Base-by-base conservation (phyloP, 768 basidiomycete genomes). In the Suillus subaureus region DNA sequence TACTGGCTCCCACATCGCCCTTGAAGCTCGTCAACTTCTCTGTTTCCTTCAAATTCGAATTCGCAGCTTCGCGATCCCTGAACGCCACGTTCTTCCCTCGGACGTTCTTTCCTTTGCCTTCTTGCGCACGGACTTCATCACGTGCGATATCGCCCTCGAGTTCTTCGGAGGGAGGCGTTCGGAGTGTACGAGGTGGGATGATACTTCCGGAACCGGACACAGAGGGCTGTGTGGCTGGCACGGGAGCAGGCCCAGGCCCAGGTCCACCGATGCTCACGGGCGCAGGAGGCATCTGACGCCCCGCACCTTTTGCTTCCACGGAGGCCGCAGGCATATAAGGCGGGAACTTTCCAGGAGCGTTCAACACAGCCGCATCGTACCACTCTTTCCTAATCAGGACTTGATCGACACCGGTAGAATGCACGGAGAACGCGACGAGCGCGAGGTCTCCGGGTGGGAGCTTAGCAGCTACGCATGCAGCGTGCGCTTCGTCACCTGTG, bases 321-420 rank as follows among this genome's bases (percentile, higher is more conserved):
- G 67, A 68, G 43, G 64, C 65, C 23, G 66, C 40, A 37, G 65
- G 72, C 18, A 70, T 58, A 69, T 83, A 81, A 31, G 79, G 45
- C 21, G 92, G 92, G 77, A 89, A 87, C 72, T 91, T 93, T 68
- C 87, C 81, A 12, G 78, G 75, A 7, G 88, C 81, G 21, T 81
- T 76, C 8, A 79, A 72, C 42, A 92, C 77, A 0, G 92, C 92
- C n/a, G 80, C 72, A 68, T 93, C 91, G 69, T 86, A 93, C 91
- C 92, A 93, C 72, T 95, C 93, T 75, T 87, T 91, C 68, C 91
- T 87, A 70, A 95, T 89, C 61, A 95, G 84, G 35, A 95, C 87
- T 72, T 95, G 93, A 72, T 95, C 93, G 16, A 95, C 93, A 43
- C 93, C 93, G n/a, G 85, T 87, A 21, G 91, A 89, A 73, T 94